Conservation (phyloP, 805 yeast genomes). For the Metschnikowia dekortorum region DNA sequence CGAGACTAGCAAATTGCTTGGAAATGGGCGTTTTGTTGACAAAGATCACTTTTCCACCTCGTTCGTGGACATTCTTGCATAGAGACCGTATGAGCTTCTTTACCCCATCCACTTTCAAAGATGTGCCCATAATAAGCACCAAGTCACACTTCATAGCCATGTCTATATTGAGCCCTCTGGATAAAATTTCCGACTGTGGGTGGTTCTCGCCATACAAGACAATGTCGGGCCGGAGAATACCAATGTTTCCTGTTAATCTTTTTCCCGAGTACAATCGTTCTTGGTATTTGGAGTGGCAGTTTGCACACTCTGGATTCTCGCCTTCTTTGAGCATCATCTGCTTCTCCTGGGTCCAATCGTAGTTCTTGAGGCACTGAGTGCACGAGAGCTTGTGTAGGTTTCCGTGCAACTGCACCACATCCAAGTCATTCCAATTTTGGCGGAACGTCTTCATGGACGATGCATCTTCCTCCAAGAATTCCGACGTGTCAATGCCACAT, state of each 20-base stretch:
- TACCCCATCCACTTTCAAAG: slow-evolving; percentile 87
- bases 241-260: slow-evolving; percentile 64
- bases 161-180: slow-evolving; percentile 66
- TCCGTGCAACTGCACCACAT: slow-evolving; percentile 90
- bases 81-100: slow-evolving; percentile 66
- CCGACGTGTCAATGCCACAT: slow-evolving; percentile 45
- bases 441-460: slow-evolving; percentile 20
- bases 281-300: slow-evolving; percentile 54
- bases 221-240: slow-evolving; percentile 80
- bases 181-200: slow-evolving; percentile 77
- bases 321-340: slow-evolving; percentile 52
- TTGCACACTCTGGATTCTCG: slow-evolving; percentile 70
- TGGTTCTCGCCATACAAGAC: slow-evolving; percentile 94
- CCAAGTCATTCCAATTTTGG: slow-evolving; percentile 56
- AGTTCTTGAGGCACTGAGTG: slow-evolving; percentile 57
- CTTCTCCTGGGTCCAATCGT: slow-evolving; percentile 57
- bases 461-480: slow-evolving; percentile 21
- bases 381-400: slow-evolving; percentile 75
- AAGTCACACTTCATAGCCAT: slow-evolving; percentile 66
- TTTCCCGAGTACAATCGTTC: slow-evolving; percentile 66
- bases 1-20: slow-evolving; percentile 60
- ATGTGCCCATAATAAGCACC: slow-evolving; percentile 87
- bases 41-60: slow-evolving; percentile 73
- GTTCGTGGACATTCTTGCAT: slow-evolving; percentile 68
- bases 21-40: slow-evolving; percentile 67